These are phyloP conservation scores for Citrullus colocynthis DNA, from an alignment of 306 rosid species.

Conservation along the genomic window DNA sequence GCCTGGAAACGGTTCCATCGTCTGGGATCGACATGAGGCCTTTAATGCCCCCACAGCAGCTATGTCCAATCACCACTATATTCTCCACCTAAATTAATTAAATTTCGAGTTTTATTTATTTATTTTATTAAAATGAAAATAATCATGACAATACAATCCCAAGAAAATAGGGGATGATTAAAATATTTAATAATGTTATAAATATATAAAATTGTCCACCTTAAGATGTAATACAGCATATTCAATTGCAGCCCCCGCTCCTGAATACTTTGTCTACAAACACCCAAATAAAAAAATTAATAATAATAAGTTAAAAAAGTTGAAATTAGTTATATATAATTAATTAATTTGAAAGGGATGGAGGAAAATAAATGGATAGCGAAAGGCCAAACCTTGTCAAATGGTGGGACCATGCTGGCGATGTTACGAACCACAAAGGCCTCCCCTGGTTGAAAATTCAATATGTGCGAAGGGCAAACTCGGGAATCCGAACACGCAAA, in stretches of 20 bases:
- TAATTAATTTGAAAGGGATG: neutral
- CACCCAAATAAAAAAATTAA: neutral
- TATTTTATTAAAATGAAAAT: too few relatives aligned
- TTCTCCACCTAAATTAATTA: constrained; percentile 59
- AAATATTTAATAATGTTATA: neutral
- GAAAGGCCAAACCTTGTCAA: constrained; percentile 41
- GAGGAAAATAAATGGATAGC: neutral
- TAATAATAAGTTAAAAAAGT: neutral
- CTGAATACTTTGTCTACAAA: constrained; percentile 62
- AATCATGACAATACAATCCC: neutral
- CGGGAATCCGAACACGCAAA: constrained; percentile 98
- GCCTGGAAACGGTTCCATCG: constrained; percentile 73
- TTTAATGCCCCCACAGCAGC: constrained; percentile 94
- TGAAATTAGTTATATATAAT: neutral
- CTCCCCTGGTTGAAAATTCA: constrained; percentile 91
- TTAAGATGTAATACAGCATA: constrained; percentile 79
- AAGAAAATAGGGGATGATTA: neutral
- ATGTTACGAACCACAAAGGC: constrained; percentile 89
- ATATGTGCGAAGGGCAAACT: constrained; percentile 87
- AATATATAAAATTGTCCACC: constrained; percentile 20
- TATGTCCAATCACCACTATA: constrained; percentile 89
- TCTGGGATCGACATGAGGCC: constrained; percentile 95
- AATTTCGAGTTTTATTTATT: too few relatives aligned
- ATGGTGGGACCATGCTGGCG: constrained; percentile 98
- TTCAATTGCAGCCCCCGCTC: constrained; percentile 96